Evolutionary conservation across 139 green algal species (phyloP).

Genomic region (Chlamydomonas sphaeroides): DNA sequence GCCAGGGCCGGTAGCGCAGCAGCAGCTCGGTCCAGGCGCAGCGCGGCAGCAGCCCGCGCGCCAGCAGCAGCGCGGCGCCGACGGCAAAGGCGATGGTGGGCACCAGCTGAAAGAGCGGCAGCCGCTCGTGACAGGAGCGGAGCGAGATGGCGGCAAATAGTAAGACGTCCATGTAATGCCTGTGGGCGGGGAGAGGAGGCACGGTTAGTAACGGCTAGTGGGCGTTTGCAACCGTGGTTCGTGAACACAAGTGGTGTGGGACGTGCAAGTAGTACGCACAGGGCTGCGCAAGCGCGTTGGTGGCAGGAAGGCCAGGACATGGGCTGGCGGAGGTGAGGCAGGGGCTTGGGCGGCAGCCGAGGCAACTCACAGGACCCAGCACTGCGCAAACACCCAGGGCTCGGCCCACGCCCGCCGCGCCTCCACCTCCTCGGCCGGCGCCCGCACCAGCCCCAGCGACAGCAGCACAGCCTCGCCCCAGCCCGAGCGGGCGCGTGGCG

Average conservation of each 20-base stretch:
- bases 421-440: neutral
- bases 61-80: neutral
- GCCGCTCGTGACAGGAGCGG: neutral
- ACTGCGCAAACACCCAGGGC: neutral
- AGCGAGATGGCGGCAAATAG: neutral
- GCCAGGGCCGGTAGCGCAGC: neutral
- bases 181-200: no score
- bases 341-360: no score
- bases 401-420: neutral
- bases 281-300: no score
- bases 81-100: neutral
- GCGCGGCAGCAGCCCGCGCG: neutral
- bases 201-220: no score
- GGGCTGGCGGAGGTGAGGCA: no score
- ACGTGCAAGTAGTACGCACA: no score
- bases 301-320: no score
- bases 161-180: no score
- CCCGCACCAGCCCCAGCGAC: neutral
- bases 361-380: neutral
- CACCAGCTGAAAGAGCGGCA: neutral
- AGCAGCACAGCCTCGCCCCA: neutral
- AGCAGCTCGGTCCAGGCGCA: neutral
- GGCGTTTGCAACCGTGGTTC: no score
- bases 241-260: no score
- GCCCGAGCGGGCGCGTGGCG: no score